Percentiles rank a stretch among this genome's conserved stretches.
phyloP scores from a whole-genome alignment of 345 rosid genomes.

The Hypericum androsaemum region DNA sequence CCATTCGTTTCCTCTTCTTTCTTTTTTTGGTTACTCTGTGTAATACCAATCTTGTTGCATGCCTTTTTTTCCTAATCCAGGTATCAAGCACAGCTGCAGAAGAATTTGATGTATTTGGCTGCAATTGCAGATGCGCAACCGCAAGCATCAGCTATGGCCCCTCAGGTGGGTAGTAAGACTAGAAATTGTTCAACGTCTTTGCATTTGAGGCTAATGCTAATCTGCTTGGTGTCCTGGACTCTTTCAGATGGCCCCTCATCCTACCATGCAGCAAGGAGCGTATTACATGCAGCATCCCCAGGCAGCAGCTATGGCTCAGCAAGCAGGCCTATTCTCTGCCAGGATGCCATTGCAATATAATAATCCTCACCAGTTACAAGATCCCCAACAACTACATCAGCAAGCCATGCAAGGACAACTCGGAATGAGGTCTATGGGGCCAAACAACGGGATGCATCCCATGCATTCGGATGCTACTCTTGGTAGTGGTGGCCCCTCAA shows the following conservation, averaged over 20 bases:
- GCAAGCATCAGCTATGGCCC: slow-evolving; percentile 49
- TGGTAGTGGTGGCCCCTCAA: slow-evolving; percentile 33
- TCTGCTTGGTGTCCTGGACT: slow-evolving; percentile 10
- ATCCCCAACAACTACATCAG: slow-evolving; percentile 58
- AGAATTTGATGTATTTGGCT: slow-evolving; percentile 88
- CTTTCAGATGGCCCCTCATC: slow-evolving; percentile 61
- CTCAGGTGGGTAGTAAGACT: slow-evolving; percentile 37
- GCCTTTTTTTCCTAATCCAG: slow-evolving; percentile 14
- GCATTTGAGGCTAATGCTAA: background rate
- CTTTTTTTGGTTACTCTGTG: no score
- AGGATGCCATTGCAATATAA: slow-evolving; percentile 57
- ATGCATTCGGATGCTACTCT: slow-evolving; percentile 40
- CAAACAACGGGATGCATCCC: slow-evolving; percentile 53
- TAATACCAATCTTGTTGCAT: no score
- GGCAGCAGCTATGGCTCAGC: slow-evolving; percentile 46
- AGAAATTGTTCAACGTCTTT: slow-evolving; percentile 4
- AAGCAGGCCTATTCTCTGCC: slow-evolving; percentile 33
- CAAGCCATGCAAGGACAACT: slow-evolving; percentile 63
- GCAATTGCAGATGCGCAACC: slow-evolving; percentile 97
- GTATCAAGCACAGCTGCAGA: slow-evolving; percentile 82
- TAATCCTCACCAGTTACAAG: slow-evolving; percentile 61
- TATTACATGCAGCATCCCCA: slow-evolving; percentile 79
- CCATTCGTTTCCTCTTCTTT: no score
- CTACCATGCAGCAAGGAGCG: slow-evolving; percentile 60
- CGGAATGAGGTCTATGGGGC: slow-evolving; percentile 58